phyloP scores from a whole-genome alignment of 2,329 filamentous ascomycete species.

The Fusarium setosum region DNA sequence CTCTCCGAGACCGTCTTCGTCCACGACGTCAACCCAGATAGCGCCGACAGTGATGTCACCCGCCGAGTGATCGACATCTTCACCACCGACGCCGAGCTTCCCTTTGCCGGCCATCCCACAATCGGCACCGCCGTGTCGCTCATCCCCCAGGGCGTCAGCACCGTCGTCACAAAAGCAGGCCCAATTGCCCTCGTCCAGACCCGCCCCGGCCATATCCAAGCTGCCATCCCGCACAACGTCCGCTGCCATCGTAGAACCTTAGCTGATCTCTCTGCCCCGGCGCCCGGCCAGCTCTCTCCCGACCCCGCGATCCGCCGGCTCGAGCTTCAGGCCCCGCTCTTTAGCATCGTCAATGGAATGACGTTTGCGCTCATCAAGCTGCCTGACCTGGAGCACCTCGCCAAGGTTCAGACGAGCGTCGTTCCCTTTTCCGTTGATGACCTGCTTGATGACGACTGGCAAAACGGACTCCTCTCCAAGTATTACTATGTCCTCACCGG shows the following conservation, averaged over 20 bases:
- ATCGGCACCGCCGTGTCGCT: slow-evolving; percentile 67
- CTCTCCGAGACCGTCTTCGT: slow-evolving; percentile 73
- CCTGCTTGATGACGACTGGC: slow-evolving; percentile 67
- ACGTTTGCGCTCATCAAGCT: slow-evolving; percentile 76
- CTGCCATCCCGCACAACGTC: slow-evolving; percentile 74
- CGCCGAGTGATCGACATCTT: slow-evolving; percentile 68
- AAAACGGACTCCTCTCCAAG: slow-evolving; percentile 61
- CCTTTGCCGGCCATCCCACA: slow-evolving; percentile 72
- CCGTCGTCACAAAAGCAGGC: slow-evolving; percentile 67
- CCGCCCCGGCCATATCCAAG: slow-evolving; percentile 62
- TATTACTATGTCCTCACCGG: slow-evolving; percentile 69
- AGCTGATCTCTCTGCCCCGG: slow-evolving; percentile 42
- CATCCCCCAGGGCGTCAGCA: slow-evolving; percentile 51
- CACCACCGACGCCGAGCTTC: slow-evolving; percentile 63
- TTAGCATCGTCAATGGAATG: slow-evolving; percentile 80
- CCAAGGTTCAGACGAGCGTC: slow-evolving; percentile 47
- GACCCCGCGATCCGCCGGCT: slow-evolving; percentile 46
- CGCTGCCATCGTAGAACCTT: slow-evolving; percentile 66
- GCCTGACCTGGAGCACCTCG: slow-evolving; percentile 68
- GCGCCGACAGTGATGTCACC: slow-evolving; percentile 42
- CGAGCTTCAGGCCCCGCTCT: slow-evolving; percentile 58
- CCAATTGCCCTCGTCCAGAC: slow-evolving; percentile 58
- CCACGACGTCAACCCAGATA: slow-evolving; percentile 55
- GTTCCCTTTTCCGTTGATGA: slow-evolving; percentile 47
- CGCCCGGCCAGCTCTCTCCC: slow-evolving; percentile 42